Evolutionary conservation across 768 basidiomycete species (phyloP), one percentile per base, ranked within the genome.

Genomic region (Leccinum obscurum): DNA sequence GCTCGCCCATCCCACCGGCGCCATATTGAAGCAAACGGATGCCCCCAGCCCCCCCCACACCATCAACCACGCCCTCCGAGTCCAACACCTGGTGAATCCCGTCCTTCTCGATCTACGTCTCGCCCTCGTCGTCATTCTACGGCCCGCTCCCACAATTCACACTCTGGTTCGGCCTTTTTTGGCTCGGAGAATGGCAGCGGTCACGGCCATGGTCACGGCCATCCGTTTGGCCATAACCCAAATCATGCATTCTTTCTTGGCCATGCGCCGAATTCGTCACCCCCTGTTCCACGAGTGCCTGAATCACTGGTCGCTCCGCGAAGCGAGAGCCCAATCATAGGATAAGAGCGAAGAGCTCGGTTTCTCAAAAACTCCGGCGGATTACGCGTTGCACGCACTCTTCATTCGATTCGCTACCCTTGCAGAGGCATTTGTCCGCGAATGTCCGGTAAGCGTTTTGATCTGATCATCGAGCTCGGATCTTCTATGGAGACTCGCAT

Each of bases 301-400:
- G 83, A 84, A 53, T 81, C 77, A 10, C 83, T 85, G 65, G 79
- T 83, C 2, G 77, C 77, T 17, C 67, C 76, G 17, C 68, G 81
- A 30, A 83, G 83, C 57, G 87, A 86, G 50, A 83, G 84, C 1
- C 81, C 83, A 3, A 67, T 71, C 20, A 66, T 77, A 86, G 48
- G 90, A 89, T 17, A 88, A 90, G 65, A 85, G 85, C 67, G 80
- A 88, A 51, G 62, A 64, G 13, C 76, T 82, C 24, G 81, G 84
- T 67, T 88, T 90, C 53, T 89, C 89, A 0, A 90, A 86, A 69
- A 92, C 89, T 11, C 93, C 94, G 2, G 87, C 89, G 0, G 94
- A 95, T 66, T 95, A 89, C 66, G 94, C 94, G 2, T 76, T 95
- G 13, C 91, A 93, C 68, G 91, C 92, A 0, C 83, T 95, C 7